Percentiles rank a stretch among this genome's conserved stretches.
These are phyloP conservation scores for Neopestalotiopsis sp. DNA, from an alignment of 2,329 filamentous ascomycete species.

Conservation along the genomic window DNA sequence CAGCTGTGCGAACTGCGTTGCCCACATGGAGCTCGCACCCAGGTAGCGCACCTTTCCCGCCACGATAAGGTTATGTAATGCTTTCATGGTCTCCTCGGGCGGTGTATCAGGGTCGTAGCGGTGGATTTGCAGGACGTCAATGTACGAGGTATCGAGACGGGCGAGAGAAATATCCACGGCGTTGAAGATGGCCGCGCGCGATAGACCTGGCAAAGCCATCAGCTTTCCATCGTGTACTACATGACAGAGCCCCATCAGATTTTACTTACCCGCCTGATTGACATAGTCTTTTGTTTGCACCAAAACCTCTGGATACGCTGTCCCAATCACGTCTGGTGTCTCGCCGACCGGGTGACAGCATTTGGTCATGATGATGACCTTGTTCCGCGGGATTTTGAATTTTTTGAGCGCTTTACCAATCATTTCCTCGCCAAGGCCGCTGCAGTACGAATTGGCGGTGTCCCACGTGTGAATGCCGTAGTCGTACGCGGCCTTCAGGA, in stretches of 20 bases:
- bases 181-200: slow-evolving; percentile 45
- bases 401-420: slow-evolving; percentile 69
- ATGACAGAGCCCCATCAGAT: no score
- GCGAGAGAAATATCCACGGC: slow-evolving; percentile 41
- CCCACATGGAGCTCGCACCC: slow-evolving; percentile 56
- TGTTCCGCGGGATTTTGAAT: slow-evolving; percentile 67
- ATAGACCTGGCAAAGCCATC: slow-evolving; percentile 33
- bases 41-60: slow-evolving; percentile 63
- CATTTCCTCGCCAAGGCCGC: slow-evolving; percentile 68
- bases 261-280: slow-evolving; percentile 22
- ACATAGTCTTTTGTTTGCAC: no score
- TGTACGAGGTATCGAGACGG: slow-evolving; percentile 37
- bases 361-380: slow-evolving; percentile 70
- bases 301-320: no score
- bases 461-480: slow-evolving; percentile 35
- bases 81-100: slow-evolving; percentile 67
- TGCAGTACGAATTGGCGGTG: slow-evolving; percentile 63
- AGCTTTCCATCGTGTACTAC: no score
- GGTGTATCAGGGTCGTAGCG: slow-evolving; percentile 60
- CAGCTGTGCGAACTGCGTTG: slow-evolving; percentile 57
- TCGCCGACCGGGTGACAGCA: slow-evolving; percentile 40
- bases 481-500: slow-evolving; percentile 25
- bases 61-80: slow-evolving; percentile 64
- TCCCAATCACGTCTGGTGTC: slow-evolving; percentile 25
- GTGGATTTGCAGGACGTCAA: slow-evolving; percentile 63